These are phyloP conservation scores for Colletotrichum sp. DNA, from an alignment of 2,329 filamentous ascomycete genomes.

Conservation along the genomic window DNA sequence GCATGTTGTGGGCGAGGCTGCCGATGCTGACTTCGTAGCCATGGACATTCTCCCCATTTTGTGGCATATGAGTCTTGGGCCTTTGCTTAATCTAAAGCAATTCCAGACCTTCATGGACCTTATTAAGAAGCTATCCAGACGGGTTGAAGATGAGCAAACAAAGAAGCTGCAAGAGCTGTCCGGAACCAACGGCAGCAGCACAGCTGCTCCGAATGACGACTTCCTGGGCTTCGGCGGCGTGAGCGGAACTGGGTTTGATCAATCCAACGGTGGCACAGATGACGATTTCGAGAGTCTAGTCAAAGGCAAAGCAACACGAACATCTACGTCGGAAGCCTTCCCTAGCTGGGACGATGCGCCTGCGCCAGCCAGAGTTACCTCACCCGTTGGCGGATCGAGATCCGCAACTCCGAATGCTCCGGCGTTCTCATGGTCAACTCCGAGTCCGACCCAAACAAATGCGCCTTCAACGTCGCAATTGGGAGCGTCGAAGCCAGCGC, in stretches of 20 bases:
- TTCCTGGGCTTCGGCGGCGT: conserved; percentile 74
- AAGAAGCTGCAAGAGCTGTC: conserved; percentile 87
- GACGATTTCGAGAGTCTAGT: conserved; percentile 90
- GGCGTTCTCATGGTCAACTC: conserved; percentile 70
- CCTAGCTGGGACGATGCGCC: conserved; percentile 55
- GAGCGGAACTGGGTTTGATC: conserved; percentile 64
- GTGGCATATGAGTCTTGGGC: conserved; percentile 91
- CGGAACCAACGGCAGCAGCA: conserved; percentile 58
- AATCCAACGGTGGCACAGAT: conserved; percentile 57
- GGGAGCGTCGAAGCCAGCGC: conserved; percentile 41
- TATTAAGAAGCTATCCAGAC: conserved; percentile 79
- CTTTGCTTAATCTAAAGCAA: conserved; percentile 83
- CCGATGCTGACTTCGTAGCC: conserved; percentile 89
- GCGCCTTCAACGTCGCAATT: conserved; percentile 33
- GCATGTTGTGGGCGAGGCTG: conserved; percentile 79
- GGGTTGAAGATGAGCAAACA: conserved; percentile 87
- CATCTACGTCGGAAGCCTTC: conserved; percentile 41
- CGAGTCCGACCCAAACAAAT: conserved; percentile 44
- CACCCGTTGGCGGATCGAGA: conserved; percentile 35
- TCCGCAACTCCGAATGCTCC: conserved; percentile 47
- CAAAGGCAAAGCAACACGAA: conserved; percentile 66
- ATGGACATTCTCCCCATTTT: conserved; percentile 88
- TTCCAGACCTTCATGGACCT: conserved; percentile 91
- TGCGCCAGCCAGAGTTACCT: conserved; percentile 35
- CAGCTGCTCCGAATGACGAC: conserved; percentile 61